Conservation (phyloP, 768 basidiomycete species). For the Naematelia encephala region DNA sequence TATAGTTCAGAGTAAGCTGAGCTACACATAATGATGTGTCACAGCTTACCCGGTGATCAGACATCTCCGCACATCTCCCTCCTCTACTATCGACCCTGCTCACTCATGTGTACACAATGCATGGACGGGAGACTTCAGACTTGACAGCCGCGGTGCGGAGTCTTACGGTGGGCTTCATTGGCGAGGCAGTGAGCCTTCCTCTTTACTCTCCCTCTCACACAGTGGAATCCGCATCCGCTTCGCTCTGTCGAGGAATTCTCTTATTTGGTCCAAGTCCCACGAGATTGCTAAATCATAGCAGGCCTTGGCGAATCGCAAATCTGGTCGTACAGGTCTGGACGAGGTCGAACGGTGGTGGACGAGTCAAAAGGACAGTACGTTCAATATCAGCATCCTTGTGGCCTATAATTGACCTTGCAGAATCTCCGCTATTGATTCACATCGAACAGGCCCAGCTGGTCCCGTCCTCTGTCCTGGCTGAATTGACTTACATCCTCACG, state of each 20-base stretch:
- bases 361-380: conserved; percentile 22
- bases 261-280: too few species aligned
- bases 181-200: conserved; percentile 29
- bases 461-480: conserved; percentile 18
- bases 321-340: conserved; percentile 27
- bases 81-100: conserved; percentile 11
- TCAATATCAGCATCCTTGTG: background rate
- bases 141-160: conserved; percentile 15
- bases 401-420: conserved; percentile 12
- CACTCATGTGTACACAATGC: conserved; percentile 7
- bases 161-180: conserved; percentile 26
- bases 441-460: conserved; percentile 40
- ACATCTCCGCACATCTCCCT: conserved; percentile 17
- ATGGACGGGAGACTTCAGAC: conserved; percentile 25
- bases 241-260: too few species aligned
- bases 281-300: background rate
- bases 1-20: conserved; percentile 35
- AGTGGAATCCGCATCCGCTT: too few species aligned
- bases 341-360: conserved; percentile 31
- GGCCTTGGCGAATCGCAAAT: conserved; percentile 9
- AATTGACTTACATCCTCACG: conserved; percentile 39
- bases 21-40: background rate
- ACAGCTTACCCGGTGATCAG: conserved; percentile 7
- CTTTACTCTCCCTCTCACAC: too few species aligned
- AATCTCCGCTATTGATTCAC: conserved; percentile 24